Base-by-base conservation (phyloP, 345 rosid species). In the Pugionium cornutum region DNA sequence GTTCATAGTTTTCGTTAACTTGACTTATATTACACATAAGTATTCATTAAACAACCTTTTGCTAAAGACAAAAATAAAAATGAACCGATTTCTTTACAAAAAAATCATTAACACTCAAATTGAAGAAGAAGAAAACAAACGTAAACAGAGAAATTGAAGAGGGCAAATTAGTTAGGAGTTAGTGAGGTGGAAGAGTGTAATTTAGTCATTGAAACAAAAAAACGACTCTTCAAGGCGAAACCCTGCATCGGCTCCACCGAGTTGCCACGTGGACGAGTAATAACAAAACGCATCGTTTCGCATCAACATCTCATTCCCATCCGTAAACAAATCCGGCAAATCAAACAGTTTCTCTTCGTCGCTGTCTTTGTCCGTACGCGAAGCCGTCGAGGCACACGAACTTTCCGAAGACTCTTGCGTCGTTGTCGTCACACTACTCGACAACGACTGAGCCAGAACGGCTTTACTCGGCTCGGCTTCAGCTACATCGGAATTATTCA, bases 301-400 rank as follows among this genome's bases (percentile, higher is more conserved):
- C 43, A 73, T 44, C 30, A 64, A 69, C 59, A 68, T 57, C 9
- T 62, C 79, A 36, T 79, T 72, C 3, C 53, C 83, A 34, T 48
- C 74, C n/a, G 57, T 64, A 69, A 74, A 70, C 57, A 91, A 86
- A 79, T 91, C 98, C 25, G 98, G 98, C 35, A 91, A 81, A 77
- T 89, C 98, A 70, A 91, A 91, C 79, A 91, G 61, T 60, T 82
- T 57, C 7, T 83, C 89, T 2, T 82, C 89, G 0, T 88, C 96
- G 33, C 40, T 60, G 29, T 77, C 80, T 30, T 74, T 68, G 2
- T 69, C 67, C 37, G 4, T 8, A 57, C 49, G 34, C 11, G 73
- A 68, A 33, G 75, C 71, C 48, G 77, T 75, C 34, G 66, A 72
- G 36, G 54, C 70, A 36, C 70, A 79, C 3, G 72, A 74, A 34